Evolutionary conservation across 2,329 filamentous ascomycete genomes (phyloP), one percentile per base, ranked within the genome.

Genomic region (Phyllosticta citrichinensis): DNA sequence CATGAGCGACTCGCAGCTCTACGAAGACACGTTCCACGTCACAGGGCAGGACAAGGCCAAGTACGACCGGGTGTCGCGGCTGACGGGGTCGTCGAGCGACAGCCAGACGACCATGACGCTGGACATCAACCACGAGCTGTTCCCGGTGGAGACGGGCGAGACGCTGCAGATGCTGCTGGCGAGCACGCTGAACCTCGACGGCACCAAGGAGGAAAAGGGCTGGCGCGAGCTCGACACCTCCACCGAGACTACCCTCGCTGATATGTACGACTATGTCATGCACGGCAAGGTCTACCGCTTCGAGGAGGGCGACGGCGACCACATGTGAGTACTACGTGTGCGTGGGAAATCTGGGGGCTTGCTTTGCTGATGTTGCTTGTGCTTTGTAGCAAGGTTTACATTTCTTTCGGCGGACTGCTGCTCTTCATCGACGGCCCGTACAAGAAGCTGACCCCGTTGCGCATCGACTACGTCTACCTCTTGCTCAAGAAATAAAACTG

Each of bases 81-180:
- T 97, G 71, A 84, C 80, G 60, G 91, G 85, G 71, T 88, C 83
- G 57, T 93, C 88, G 24, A 80, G 83, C 66, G 91, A 96, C 76
- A 84, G 92, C 76, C 83, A 68, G 81, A 89, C 88, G 30, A 81
- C 84, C 65, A 86, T 97, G 79, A 87, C 85, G 5, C 88, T 99
- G 63, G 94, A 99, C 77, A 86, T 97, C 76, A 97, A 97, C 80
- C 88, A 85, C 62, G 93, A 99, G 77, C 84, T 99, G 8, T 97
- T 94, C 76, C 89, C 89, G 2, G 84, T 89, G 68, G 74, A 79
- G 50, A 78, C 85, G 9, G 88, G 88, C 71, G 92, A 96, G 67
- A 87, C 81, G 14, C 75, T 99, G 62, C 87, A 89, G 65, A 80
- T 97, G 65, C 86, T 93, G 11, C 80, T 99, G 60, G 91, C 93